Percentiles rank a stretch among this genome's conserved stretches.
These are phyloP conservation scores for Rhodotorula sp. DNA, from an alignment of 1,284 basidiomycete genomes.

Conservation along the genomic window DNA sequence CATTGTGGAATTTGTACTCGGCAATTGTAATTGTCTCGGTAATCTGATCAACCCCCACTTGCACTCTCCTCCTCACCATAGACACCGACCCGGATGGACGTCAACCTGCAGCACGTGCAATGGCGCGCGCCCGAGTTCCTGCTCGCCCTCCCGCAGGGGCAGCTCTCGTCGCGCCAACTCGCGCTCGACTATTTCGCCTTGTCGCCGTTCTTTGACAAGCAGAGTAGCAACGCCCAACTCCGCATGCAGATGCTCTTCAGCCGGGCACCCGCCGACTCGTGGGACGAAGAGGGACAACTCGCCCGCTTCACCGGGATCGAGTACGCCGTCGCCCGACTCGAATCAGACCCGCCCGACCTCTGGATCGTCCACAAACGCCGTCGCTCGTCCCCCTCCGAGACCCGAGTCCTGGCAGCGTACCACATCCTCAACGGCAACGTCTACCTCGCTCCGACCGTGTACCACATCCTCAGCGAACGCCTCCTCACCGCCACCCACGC, in stretches of 20 bases:
- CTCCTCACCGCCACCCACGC: slow-evolving; percentile 49
- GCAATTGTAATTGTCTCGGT: background rate
- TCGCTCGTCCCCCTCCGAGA: slow-evolving; percentile 69
- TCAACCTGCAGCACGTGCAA: slow-evolving; percentile 39
- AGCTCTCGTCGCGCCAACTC: slow-evolving; percentile 54
- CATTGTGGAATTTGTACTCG: background rate
- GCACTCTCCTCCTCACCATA: slow-evolving; percentile 1
- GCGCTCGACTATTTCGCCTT: slow-evolving; percentile 80
- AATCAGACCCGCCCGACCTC: slow-evolving; percentile 62
- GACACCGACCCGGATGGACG: background rate
- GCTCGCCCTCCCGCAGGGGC: slow-evolving; percentile 32
- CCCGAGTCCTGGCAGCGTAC: slow-evolving; percentile 70
- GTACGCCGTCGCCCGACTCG: slow-evolving; percentile 72
- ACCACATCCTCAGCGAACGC: slow-evolving; percentile 74
- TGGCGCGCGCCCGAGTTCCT: slow-evolving; percentile 44
- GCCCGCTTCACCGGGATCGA: slow-evolving; percentile 77
- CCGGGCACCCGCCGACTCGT: slow-evolving; percentile 56
- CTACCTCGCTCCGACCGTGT: slow-evolving; percentile 78
- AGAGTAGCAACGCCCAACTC: slow-evolving; percentile 80
- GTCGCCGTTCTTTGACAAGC: slow-evolving; percentile 85
- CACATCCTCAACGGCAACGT: slow-evolving; percentile 81
- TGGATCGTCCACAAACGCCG: slow-evolving; percentile 84
- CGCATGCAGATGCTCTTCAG: slow-evolving; percentile 67
- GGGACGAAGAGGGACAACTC: slow-evolving; percentile 73
- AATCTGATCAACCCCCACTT: too few species aligned